Evolutionary conservation across 129 eudicot genomes (phyloP).

Genomic region (Sambucus nigra): DNA sequence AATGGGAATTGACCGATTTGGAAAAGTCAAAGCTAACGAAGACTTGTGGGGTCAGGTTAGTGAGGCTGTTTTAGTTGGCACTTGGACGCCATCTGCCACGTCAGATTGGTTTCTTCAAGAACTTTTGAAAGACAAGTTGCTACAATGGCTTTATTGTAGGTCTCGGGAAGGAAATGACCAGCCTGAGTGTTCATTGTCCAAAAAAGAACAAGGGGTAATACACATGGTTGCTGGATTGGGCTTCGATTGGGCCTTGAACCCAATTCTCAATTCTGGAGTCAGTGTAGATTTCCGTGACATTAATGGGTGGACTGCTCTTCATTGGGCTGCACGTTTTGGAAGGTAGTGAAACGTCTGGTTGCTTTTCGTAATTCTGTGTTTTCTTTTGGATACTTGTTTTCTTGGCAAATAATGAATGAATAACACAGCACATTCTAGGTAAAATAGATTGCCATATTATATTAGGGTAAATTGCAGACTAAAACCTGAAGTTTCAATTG

Average conservation of each 20-base stretch:
- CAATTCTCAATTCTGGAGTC: conserved; percentile 69
- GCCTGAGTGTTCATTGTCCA: conserved; percentile 39
- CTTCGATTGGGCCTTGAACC: conserved; percentile 85
- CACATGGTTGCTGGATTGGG: conserved; percentile 96
- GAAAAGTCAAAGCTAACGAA: conserved; percentile 36
- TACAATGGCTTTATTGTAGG: conserved; percentile 61
- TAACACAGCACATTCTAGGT: neutral
- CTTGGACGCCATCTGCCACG: conserved; percentile 35
- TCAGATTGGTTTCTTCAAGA: conserved; percentile 73
- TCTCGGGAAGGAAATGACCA: conserved; percentile 11
- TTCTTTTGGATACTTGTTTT: neutral
- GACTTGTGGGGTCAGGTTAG: conserved; percentile 65
- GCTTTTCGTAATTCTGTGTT: neutral
- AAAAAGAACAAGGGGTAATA: conserved; percentile 90
- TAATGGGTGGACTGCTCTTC: conserved; percentile 97
- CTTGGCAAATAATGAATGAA: too few relatives aligned
- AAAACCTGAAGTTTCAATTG: too few relatives aligned
- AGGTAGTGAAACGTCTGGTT: conserved; percentile 35
- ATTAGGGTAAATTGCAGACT: too few relatives aligned
- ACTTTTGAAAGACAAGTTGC: conserved; percentile 79
- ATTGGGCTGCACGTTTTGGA: conserved; percentile 98
- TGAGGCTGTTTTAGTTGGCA: conserved; percentile 56
- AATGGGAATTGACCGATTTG: conserved; percentile 20
- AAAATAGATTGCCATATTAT: neutral
- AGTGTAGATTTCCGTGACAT: conserved; percentile 77